Evolutionary conservation across 805 yeast genomes (phyloP), one percentile per base, ranked within the genome.

Genomic region (Scheffersomyces ergatensis): DNA sequence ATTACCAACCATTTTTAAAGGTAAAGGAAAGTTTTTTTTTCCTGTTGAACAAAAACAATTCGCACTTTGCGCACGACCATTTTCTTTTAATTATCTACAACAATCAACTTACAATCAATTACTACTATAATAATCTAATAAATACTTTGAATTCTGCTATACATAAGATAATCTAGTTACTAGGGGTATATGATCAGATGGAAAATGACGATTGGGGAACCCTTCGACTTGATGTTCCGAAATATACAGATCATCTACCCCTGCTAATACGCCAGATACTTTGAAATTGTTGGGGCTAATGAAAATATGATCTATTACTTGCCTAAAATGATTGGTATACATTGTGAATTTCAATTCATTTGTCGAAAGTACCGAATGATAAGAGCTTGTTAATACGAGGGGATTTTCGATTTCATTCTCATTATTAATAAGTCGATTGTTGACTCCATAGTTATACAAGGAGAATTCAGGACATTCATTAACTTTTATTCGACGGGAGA

Each of bases 301-400:
- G 80, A 82, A 79, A 5, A 80, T 74, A 49, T 79, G 80, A 52
- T 80, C 85, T 34, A 80, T 77, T 2, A 78, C 70, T 8, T 76
- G 77, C 34, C 72, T 72, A 40, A 76, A 60, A 40, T 74, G 68
- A 5, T 67, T 68, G 0, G 83, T 74, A 47, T 68, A 77, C 27
- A 75, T 50, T 2, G 61, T 56, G 29, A 54, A 56, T 12, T 52
- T 42, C 13, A 55, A 44, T 13, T 40, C 40, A 13, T 37, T 34
- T 11, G 38, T 36, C n/a, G 44, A 32, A 11, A 55, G 36, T n/a
- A 56, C 35, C 5, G 51, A 44, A 14, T 49, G 48, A 21, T 54
- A 54, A 2, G 54, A 50, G 7, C 55, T 44, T 9, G 37, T 27
- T 12, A 56, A 37, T 4, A 21, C 18, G 14, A 56, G 49, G 8